Conservation (phyloP, 768 basidiomycete genomes). For the Neoboletus magnificus region DNA sequence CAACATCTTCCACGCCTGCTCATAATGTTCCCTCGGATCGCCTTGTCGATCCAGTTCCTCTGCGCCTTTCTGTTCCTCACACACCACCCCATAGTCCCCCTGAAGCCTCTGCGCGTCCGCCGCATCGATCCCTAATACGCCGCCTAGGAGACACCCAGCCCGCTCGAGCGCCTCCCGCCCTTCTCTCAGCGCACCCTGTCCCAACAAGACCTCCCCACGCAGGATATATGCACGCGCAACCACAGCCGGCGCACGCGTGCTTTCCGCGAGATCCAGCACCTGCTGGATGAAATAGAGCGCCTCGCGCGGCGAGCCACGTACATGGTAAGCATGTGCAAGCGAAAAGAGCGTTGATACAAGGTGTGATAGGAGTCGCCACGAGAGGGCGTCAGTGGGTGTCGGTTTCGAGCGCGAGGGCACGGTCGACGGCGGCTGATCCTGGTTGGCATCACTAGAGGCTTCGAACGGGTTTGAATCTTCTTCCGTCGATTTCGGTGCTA, state of each 20-base stretch:
- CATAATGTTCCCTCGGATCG: conserved; percentile 53
- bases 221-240: conserved; percentile 61
- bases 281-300: conserved; percentile 82
- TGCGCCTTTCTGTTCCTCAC: conserved; percentile 30
- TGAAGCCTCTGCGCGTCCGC: conserved; percentile 56
- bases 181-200: conserved; percentile 56
- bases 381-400: conserved; percentile 49
- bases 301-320: conserved; percentile 79
- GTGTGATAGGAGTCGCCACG: conserved; percentile 76
- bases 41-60: conserved; percentile 28
- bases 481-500: conserved; percentile 24
- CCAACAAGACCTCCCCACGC: conserved; percentile 67
- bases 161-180: conserved; percentile 52
- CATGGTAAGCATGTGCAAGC: conserved; percentile 60
- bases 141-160: conserved; percentile 46
- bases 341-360: conserved; percentile 65
- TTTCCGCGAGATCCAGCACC: conserved; percentile 66
- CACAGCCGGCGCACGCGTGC: conserved; percentile 64
- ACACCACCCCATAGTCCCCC: conserved; percentile 45
- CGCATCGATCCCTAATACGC: conserved; percentile 52
- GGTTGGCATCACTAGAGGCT: conserved; percentile 35
- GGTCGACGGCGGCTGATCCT: conserved; percentile 23
- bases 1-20: conserved; percentile 54
- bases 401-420: conserved; percentile 9
- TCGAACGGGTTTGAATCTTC: conserved; percentile 56